Conservation (phyloP, 2,329 filamentous ascomycete genomes). For the Paraphoma sp. region DNA sequence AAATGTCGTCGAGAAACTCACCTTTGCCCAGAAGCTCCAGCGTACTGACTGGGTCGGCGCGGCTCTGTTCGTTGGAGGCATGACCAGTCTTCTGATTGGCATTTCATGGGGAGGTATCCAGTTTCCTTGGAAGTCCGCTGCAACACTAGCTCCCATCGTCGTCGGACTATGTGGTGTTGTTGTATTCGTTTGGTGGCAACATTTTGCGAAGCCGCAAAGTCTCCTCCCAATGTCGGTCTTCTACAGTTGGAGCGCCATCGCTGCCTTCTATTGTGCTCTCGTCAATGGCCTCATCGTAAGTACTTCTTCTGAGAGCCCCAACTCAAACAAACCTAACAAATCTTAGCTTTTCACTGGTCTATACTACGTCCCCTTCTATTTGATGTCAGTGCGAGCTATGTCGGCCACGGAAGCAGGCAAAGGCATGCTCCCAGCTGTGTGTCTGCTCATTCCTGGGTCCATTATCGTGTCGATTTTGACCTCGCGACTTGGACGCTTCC, state of each 20-base stretch:
- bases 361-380: slow-evolving; percentile 54
- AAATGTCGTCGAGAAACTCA: slow-evolving; percentile 24
- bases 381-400: slow-evolving; percentile 45
- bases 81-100: slow-evolving; percentile 50
- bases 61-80: slow-evolving; percentile 47
- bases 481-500: slow-evolving; percentile 34
- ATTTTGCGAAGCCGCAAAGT: slow-evolving; percentile 39
- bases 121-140: slow-evolving; percentile 48
- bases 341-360: slow-evolving; percentile 50
- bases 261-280: slow-evolving; percentile 51
- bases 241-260: slow-evolving; percentile 40
- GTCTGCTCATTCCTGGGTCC: slow-evolving; percentile 39
- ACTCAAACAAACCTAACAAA: not conserved
- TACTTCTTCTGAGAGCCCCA: not conserved
- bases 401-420: slow-evolving; percentile 47
- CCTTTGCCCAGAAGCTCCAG: slow-evolving; percentile 29
- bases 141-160: slow-evolving; percentile 49
- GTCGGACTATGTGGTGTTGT: slow-evolving; percentile 42
- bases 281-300: slow-evolving; percentile 54
- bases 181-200: slow-evolving; percentile 47
- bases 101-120: slow-evolving; percentile 53
- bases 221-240: slow-evolving; percentile 50
- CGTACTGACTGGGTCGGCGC: slow-evolving; percentile 53
- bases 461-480: slow-evolving; percentile 33
- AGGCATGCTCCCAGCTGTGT: slow-evolving; percentile 46